phyloP scores from a whole-genome alignment of 176 grass and related monocot genomes.

The Zizania latifolia region DNA sequence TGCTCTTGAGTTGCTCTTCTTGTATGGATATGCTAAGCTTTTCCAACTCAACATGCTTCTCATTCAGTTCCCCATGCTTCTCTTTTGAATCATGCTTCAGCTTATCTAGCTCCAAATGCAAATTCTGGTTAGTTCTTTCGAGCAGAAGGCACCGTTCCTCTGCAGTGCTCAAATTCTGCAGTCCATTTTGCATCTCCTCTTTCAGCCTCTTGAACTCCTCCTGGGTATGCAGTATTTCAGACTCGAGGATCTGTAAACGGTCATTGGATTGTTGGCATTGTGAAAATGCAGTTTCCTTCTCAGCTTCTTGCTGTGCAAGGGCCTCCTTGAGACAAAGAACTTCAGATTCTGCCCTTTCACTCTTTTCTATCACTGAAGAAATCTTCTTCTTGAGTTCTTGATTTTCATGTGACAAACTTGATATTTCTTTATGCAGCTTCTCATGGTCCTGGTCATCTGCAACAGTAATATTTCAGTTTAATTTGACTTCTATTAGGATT shows the following conservation, averaged over 20 bases:
- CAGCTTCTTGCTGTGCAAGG: slow-evolving; percentile 51
- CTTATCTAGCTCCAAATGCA: slow-evolving; percentile 60
- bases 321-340: slow-evolving; percentile 46
- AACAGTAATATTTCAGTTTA: slow-evolving; percentile 6
- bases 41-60: slow-evolving; percentile 66
- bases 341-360: slow-evolving; percentile 55
- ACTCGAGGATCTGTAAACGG: slow-evolving; percentile 51
- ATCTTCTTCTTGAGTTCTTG: slow-evolving; percentile 77
- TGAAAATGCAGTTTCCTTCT: slow-evolving; percentile 56
- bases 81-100: slow-evolving; percentile 54
- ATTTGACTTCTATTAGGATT: slow-evolving; percentile 3
- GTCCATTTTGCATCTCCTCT: slow-evolving; percentile 59
- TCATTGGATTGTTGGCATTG: slow-evolving; percentile 60
- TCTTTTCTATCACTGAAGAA: slow-evolving; percentile 47
- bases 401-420: slow-evolving; percentile 71
- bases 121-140: slow-evolving; percentile 57
- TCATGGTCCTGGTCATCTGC: slow-evolving; percentile 60
- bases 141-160: slow-evolving; percentile 54
- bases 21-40: slow-evolving; percentile 67
- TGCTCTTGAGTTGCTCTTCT: slow-evolving; percentile 66
- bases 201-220: slow-evolving; percentile 78
- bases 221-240: slow-evolving; percentile 70
- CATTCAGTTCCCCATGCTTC: slow-evolving; percentile 49
- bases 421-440: slow-evolving; percentile 74
- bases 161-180: slow-evolving; percentile 44